Conservation (phyloP, 1,139 yeast species). For the Hanseniaspora sp. region DNA sequence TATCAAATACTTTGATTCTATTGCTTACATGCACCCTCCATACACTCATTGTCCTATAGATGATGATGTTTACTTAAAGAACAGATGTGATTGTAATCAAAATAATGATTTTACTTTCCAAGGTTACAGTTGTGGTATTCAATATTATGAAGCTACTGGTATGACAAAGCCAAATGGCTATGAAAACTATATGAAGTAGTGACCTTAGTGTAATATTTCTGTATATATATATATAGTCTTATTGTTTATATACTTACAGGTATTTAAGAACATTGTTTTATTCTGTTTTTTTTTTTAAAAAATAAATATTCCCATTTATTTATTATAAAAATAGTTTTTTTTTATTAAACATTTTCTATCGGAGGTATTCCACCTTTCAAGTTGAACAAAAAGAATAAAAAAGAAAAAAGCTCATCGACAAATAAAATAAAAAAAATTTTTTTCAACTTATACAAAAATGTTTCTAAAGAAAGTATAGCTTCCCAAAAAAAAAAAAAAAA, state of each 20-base stretch:
- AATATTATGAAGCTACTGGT: slow-evolving; percentile 41
- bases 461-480: no score
- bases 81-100: slow-evolving; percentile 58
- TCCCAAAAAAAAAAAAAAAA: no score
- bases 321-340: neutral
- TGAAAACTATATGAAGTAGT: slow-evolving; percentile 29
- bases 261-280: no score
- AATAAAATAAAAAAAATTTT: no score
- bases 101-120: slow-evolving; percentile 56
- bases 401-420: neutral
- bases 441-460: no score
- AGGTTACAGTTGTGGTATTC: slow-evolving; percentile 49
- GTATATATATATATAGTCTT: no score
- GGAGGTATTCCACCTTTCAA: neutral
- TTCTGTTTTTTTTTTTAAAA: no score
- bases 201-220: neutral
- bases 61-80: slow-evolving; percentile 36
- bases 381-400: neutral
- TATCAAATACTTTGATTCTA: slow-evolving; percentile 57
- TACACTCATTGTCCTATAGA: slow-evolving; percentile 60
- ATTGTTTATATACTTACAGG: neutral
- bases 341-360: neutral
- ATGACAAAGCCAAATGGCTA: slow-evolving; percentile 45
- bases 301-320: no score
- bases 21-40: slow-evolving; percentile 47